Conservation (phyloP, 768 basidiomycete genomes). For the Pulveroboletus frians region DNA sequence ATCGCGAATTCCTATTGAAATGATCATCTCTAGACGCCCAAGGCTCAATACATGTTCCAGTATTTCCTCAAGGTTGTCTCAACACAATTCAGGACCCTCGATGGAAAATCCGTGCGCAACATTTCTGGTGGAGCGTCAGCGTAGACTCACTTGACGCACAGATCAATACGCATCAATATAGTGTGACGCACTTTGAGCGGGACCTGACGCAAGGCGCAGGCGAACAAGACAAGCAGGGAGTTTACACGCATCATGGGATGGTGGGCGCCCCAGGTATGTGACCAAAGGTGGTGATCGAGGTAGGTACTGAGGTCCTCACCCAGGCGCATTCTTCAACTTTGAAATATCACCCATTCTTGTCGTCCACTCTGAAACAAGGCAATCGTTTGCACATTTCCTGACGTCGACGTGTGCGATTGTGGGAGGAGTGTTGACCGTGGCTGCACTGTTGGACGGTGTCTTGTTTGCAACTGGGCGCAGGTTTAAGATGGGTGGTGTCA, state of each 20-base stretch:
- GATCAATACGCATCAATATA: constrained; percentile 92
- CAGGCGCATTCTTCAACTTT: constrained; percentile 85
- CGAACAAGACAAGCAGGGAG: constrained; percentile 57
- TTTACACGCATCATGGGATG: constrained; percentile 70
- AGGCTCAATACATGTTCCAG: constrained; percentile 92
- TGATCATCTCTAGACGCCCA: constrained; percentile 48
- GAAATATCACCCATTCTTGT: constrained; percentile 97
- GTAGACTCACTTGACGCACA: constrained; percentile 25
- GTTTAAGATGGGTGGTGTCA: constrained; percentile 54
- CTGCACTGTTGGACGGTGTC: constrained; percentile 79
- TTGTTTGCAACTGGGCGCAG: constrained; percentile 78
- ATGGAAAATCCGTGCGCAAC: constrained; percentile 56
- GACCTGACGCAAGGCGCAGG: constrained; percentile 63
- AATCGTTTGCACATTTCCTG: constrained; percentile 96
- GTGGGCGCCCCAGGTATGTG: constrained; percentile 61
- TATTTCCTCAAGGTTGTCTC: constrained; percentile 99
- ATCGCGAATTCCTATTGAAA: constrained; percentile 4
- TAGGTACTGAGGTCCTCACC: neutral
- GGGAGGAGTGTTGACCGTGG: constrained; percentile 94
- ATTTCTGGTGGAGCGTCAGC: neutral
- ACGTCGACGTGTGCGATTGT: constrained; percentile 98
- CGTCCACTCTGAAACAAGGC: constrained; percentile 83
- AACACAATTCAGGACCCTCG: constrained; percentile 85
- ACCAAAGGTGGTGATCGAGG: neutral
- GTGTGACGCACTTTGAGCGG: constrained; percentile 93